Evolutionary conservation across 2,329 filamentous ascomycete genomes (phyloP).

Genomic region (Lomentospora prolificans): DNA sequence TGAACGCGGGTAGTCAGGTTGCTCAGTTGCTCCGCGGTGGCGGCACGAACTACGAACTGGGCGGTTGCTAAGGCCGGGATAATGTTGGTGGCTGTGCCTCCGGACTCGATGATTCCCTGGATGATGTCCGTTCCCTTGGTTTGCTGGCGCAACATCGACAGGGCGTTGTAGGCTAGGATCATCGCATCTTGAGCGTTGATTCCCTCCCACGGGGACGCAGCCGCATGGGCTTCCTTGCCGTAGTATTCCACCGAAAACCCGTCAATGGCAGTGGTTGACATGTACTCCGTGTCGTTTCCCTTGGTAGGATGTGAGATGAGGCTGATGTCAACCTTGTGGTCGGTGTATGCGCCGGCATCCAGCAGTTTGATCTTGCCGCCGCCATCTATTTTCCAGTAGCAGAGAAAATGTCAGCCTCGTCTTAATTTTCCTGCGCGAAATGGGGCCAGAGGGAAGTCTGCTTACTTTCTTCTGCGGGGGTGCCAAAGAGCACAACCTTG

Average conservation of each 20-base stretch:
- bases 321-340: conserved; percentile 16
- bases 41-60: conserved; percentile 28
- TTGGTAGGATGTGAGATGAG: conserved; percentile 19
- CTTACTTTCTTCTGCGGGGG: conserved; percentile 30
- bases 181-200: conserved; percentile 28
- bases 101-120: conserved; percentile 25
- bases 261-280: conserved; percentile 21
- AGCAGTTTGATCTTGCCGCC: conserved; percentile 25
- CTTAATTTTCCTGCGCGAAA: too few species aligned
- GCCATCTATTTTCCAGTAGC: too few species aligned
- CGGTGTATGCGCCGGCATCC: conserved; percentile 17
- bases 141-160: conserved; percentile 27
- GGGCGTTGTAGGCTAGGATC: conserved; percentile 23
- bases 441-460: background rate
- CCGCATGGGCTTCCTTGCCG: conserved; percentile 25
- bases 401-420: too few species aligned
- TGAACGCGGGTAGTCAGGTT: conserved; percentile 11
- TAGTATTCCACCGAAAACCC: conserved; percentile 23
- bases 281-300: conserved; percentile 15
- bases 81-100: conserved; percentile 26
- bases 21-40: conserved; percentile 20
- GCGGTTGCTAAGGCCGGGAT: conserved; percentile 28
- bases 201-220: conserved; percentile 25
- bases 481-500: conserved; percentile 22
- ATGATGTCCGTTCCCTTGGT: conserved; percentile 25